These are phyloP conservation scores for Apophysomyces elegans DNA, from an alignment of 371 early-diverging fungal species.

Conservation along the genomic window DNA sequence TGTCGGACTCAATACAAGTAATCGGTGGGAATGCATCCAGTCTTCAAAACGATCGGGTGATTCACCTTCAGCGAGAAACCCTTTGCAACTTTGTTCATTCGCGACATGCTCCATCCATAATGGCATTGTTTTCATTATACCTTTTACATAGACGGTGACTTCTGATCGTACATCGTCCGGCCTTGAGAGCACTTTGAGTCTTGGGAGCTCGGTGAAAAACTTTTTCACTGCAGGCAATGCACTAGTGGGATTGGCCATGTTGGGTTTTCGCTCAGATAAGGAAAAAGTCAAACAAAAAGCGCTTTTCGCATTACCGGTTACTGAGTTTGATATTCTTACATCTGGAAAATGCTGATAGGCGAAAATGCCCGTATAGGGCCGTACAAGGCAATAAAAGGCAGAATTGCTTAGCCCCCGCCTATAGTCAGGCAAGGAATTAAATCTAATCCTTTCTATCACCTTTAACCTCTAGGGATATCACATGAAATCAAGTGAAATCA, in stretches of 20 bases:
- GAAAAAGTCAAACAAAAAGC: background rate
- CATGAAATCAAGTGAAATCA: background rate
- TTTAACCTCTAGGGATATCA: background rate
- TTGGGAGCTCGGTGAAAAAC: conserved; percentile 47
- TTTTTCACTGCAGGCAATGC: conserved; percentile 18
- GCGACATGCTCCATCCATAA: conserved; percentile 41
- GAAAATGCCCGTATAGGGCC: too few species aligned
- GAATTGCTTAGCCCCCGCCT: too few species aligned
- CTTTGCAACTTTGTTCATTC: conserved; percentile 3
- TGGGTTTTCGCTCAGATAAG: background rate
- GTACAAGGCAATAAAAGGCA: too few species aligned
- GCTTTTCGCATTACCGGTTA: too few species aligned
- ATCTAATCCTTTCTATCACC: background rate
- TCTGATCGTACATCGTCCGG: conserved; percentile 35
- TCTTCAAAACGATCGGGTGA: conserved; percentile 51
- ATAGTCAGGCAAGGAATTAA: too few species aligned
- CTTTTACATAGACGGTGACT: conserved; percentile 54
- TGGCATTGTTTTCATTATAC: conserved; percentile 3
- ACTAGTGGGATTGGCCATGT: background rate
- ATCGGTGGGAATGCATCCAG: conserved; percentile 54
- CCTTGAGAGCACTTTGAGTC: conserved; percentile 41
- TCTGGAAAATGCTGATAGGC: too few species aligned
- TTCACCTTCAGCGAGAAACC: conserved; percentile 40
- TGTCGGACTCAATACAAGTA: conserved; percentile 42
- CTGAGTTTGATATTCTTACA: background rate